These are phyloP conservation scores for Russula griseocarnosa DNA, from an alignment of 768 basidiomycete species.

Conservation along the genomic window DNA sequence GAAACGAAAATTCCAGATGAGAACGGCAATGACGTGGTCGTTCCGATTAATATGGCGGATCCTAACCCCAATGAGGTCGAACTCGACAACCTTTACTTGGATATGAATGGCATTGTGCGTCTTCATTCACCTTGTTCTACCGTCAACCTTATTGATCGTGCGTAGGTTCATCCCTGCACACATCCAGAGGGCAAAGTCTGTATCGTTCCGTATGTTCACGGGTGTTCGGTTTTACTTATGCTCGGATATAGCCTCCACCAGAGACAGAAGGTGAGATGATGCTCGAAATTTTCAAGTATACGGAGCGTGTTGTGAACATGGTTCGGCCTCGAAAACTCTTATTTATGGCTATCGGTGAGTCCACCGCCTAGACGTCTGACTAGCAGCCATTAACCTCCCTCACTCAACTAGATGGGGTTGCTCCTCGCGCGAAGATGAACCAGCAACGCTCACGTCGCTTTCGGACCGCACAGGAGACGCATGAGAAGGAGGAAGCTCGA, in stretches of 20 bases:
- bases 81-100: constrained; percentile 94
- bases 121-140: constrained; percentile 22
- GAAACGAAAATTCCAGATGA: constrained; percentile 63
- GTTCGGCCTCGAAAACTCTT: constrained; percentile 88
- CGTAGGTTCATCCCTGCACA: constrained; percentile 94
- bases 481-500: constrained; percentile 86
- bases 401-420: constrained; percentile 76
- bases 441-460: constrained; percentile 98
- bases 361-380: constrained; percentile 14
- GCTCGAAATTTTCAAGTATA: constrained; percentile 95
- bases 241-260: constrained; percentile 68
- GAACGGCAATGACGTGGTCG: constrained; percentile 59
- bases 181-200: constrained; percentile 93
- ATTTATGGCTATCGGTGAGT: constrained; percentile 96
- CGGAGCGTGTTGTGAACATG: constrained; percentile 97
- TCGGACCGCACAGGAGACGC: constrained; percentile 90
- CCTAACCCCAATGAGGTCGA: constrained; percentile 95
- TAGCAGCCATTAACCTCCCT: not conserved
- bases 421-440: constrained; percentile 99
- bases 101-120: constrained; percentile 97
- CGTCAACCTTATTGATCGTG: constrained; percentile 9
- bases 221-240: constrained; percentile 4
- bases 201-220: not conserved
- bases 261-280: constrained; percentile 99
- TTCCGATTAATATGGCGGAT: constrained; percentile 73